Percentiles rank a stretch among this genome's conserved stretches.
phyloP scores from a whole-genome alignment of 2,329 filamentous ascomycete genomes.

The Plenodomus lindquistii region DNA sequence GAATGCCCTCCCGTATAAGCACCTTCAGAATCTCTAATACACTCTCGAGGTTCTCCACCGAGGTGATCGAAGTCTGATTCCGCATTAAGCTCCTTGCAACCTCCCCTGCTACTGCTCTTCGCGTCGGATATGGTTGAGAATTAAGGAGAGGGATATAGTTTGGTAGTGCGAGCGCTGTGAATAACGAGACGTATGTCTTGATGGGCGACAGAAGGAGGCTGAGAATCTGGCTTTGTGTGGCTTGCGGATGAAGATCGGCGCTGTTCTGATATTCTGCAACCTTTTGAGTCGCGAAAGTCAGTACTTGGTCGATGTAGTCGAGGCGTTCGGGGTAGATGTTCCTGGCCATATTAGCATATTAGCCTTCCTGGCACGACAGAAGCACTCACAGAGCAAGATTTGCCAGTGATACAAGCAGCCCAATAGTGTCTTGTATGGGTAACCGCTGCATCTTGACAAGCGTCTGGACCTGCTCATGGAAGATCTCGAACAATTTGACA shows the following conservation, averaged over 20 bases:
- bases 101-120: slow-evolving; percentile 87
- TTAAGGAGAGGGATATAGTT: slow-evolving; percentile 89
- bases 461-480: slow-evolving; percentile 94
- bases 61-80: slow-evolving; percentile 79
- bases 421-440: slow-evolving; percentile 92
- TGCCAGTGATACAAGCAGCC: slow-evolving; percentile 86
- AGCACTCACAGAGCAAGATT: slow-evolving; percentile 76
- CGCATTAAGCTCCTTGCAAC: slow-evolving; percentile 81
- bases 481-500: slow-evolving; percentile 93
- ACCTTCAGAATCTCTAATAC: slow-evolving; percentile 88
- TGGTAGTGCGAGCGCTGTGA: slow-evolving; percentile 91
- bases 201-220: slow-evolving; percentile 89
- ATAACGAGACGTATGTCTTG: slow-evolving; percentile 87
- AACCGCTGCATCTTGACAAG: slow-evolving; percentile 89
- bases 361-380: neutral
- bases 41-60: slow-evolving; percentile 79
- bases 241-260: slow-evolving; percentile 87
- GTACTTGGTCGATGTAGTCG: slow-evolving; percentile 93
- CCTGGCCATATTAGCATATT: slow-evolving; percentile 41
- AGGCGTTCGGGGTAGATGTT: slow-evolving; percentile 93
- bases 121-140: slow-evolving; percentile 88
- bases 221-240: slow-evolving; percentile 85
- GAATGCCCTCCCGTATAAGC: slow-evolving; percentile 88
- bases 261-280: slow-evolving; percentile 89
- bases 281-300: slow-evolving; percentile 85